phyloP scores from a whole-genome alignment of 202 grass and related monocot species.

The Musa balbisiana region DNA sequence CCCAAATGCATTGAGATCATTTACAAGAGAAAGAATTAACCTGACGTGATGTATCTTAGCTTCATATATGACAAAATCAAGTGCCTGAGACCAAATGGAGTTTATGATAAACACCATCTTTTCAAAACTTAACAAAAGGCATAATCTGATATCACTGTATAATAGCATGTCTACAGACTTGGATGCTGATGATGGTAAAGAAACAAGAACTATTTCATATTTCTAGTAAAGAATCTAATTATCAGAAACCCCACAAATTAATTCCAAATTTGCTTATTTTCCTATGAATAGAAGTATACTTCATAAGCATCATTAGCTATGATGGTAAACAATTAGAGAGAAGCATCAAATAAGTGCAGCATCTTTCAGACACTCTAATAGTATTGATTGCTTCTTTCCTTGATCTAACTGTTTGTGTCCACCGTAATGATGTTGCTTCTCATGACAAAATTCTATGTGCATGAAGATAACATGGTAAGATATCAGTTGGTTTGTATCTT shows the following conservation, averaged over 20 bases:
- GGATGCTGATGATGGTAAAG: no score
- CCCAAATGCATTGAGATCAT: constrained; percentile 84
- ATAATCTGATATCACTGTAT: not conserved
- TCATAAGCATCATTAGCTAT: not conserved
- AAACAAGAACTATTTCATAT: no score
- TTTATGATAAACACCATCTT: not conserved
- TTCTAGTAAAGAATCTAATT: not conserved
- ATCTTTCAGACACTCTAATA: no score
- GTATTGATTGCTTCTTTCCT: no score
- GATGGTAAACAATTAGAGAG: no score
- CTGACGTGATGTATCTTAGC: constrained; percentile 56
- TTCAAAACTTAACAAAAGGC: not conserved
- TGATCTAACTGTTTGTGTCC: no score
- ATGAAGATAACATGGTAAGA: no score
- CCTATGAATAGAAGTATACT: not conserved
- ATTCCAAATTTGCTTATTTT: not conserved
- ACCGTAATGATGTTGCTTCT: no score
- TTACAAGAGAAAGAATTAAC: constrained; percentile 78
- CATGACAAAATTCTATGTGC: no score
- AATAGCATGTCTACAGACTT: no score
- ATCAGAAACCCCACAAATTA: not conserved
- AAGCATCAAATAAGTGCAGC: no score
- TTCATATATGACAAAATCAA: constrained; percentile 90
- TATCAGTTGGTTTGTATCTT: no score
- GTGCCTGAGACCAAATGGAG: constrained; percentile 34